Evolutionary conservation across 257 asterid species (phyloP).

Genomic region (Hygrophila difformis): DNA sequence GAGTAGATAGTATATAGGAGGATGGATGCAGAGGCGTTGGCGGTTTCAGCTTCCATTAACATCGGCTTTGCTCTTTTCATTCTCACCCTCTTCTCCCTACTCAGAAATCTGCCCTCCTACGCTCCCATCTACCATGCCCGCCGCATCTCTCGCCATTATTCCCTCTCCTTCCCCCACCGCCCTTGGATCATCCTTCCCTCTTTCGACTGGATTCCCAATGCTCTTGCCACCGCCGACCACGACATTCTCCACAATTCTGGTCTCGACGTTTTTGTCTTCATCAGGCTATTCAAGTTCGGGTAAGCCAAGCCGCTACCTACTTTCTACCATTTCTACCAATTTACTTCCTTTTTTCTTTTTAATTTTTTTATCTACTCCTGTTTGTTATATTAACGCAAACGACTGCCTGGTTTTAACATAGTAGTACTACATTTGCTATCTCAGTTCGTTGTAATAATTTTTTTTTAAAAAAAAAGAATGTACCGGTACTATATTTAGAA

Average conservation of each 20-base stretch:
- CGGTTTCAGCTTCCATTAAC: slow-evolving; percentile 70
- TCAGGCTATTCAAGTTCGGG: slow-evolving; percentile 81
- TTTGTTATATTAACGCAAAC: too few species aligned
- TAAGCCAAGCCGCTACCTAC: too few species aligned
- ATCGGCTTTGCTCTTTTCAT: slow-evolving; percentile 57
- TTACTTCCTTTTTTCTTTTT: too few species aligned
- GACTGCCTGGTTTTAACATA: too few species aligned
- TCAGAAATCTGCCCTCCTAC: slow-evolving; percentile 54
- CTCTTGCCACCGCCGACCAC: slow-evolving; percentile 47
- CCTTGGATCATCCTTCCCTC: slow-evolving; percentile 55
- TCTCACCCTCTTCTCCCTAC: slow-evolving; percentile 58
- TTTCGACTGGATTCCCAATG: slow-evolving; percentile 56
- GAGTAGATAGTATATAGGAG: too few species aligned
- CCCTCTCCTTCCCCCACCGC: slow-evolving; percentile 25
- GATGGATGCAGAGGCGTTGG: slow-evolving; percentile 66
- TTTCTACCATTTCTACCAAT: too few species aligned
- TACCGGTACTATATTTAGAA: neutral
- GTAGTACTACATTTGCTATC: too few species aligned
- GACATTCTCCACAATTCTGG: slow-evolving; percentile 70
- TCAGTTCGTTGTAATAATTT: too few species aligned
- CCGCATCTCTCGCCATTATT: slow-evolving; percentile 59
- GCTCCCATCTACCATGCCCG: slow-evolving; percentile 71
- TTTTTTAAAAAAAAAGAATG: too few species aligned
- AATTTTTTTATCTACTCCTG: too few species aligned
- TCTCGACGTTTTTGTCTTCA: slow-evolving; percentile 68